Conservation (phyloP, 2,329 filamentous ascomycete species). For the Colletotrichum sansevieriae region DNA sequence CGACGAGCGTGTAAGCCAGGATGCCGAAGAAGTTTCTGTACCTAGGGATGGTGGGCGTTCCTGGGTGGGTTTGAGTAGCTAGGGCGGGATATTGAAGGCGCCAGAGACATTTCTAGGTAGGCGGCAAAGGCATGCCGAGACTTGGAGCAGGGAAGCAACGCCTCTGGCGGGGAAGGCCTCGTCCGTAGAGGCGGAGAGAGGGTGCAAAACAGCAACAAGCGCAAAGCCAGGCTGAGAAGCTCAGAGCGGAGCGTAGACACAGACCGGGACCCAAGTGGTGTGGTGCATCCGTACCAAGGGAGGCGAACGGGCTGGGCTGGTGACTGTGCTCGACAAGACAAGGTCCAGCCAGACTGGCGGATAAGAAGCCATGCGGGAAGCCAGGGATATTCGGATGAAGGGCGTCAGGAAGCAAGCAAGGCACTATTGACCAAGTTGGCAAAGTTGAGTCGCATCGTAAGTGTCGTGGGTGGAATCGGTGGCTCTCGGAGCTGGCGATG, state of each 20-base stretch:
- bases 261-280: slow-evolving; percentile 18
- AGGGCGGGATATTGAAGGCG: slow-evolving; percentile 41
- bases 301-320: slow-evolving; percentile 23
- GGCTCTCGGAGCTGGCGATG: not conserved
- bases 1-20: slow-evolving; percentile 4
- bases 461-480: not conserved
- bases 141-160: slow-evolving; percentile 27
- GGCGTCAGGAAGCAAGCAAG: slow-evolving; percentile 7
- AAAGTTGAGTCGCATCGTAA: not conserved
- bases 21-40: slow-evolving; percentile 15
- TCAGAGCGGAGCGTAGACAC: slow-evolving; percentile 18
- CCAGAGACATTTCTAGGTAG: slow-evolving; percentile 38
- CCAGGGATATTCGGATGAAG: slow-evolving; percentile 26
- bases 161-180: not conserved
- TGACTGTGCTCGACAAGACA: slow-evolving; percentile 22
- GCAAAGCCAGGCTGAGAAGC: slow-evolving; percentile 12
- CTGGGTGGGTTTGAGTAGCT: slow-evolving; percentile 31
- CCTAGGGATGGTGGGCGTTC: slow-evolving; percentile 30
- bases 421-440: not conserved
- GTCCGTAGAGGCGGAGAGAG: slow-evolving; percentile 7
- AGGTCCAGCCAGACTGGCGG: slow-evolving; percentile 11
- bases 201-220: slow-evolving; percentile 19
- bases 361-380: slow-evolving; percentile 17
- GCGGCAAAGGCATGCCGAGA: slow-evolving; percentile 32
- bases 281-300: slow-evolving; percentile 35